Base-by-base conservation (phyloP, 1,284 basidiomycete species). In the Uromyces viciae-fabae region DNA sequence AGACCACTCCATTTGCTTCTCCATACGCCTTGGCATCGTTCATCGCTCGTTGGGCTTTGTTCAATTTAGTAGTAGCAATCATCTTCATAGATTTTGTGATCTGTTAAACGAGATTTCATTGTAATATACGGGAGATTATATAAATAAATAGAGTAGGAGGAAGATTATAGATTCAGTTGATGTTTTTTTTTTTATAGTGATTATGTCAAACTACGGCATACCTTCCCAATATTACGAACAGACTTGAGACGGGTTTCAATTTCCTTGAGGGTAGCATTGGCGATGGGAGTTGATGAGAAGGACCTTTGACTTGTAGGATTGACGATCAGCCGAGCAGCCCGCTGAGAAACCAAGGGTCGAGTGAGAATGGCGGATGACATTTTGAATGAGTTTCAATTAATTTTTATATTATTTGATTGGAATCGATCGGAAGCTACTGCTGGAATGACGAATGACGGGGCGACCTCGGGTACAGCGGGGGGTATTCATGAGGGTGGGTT, bases 161-260 rank as follows among this genome's bases (percentile, higher is more conserved):
- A 49, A 11, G 46, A 11, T 11, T 49, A 11, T 11, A 49, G 22
- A 49, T 11, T 49, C 46, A 49, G 22, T 22, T 11, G 22, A 49
- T 11, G 11, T 22, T 49, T 11, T 11, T 49, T 22, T 22, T 49
- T 11, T 22, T 33, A 14, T 15, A 38, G 40, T n/a, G 5, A 15
- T 66, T 22, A 38, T 22, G 9, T 43, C 19, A 17, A 38, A 5
- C 28, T 25, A 28, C 25, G 5, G 33, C 56, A 62, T 17, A 81
- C 79, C 71, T 81, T 81, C 43, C 72, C 79, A 58, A 81, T 97
- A 85, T 87, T 98, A 87, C 90, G 90, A 86, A 98, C 96, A 81
- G 94, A 97, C 91, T 98, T 98, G 88, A 95, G 90, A 84, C 96
- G 92, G 87, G 93, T 88, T 89, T 99, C 97, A 85, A 98, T 93